phyloP scores from a whole-genome alignment of 2,329 filamentous ascomycete genomes.

The Pseudogymnoascus verrucosus region DNA sequence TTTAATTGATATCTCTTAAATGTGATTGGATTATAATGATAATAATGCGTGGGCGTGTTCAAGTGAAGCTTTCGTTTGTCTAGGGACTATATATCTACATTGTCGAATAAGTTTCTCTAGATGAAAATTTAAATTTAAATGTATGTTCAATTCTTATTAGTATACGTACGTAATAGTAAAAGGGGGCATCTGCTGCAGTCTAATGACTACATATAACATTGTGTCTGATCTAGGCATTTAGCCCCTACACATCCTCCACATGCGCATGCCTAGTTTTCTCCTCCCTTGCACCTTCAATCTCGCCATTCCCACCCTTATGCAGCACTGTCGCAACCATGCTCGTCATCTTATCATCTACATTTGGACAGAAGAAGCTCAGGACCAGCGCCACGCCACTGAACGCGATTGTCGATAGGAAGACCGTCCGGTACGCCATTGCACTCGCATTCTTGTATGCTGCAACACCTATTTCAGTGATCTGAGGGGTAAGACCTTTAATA shows the following conservation, averaged over 20 bases:
- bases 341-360: constrained; percentile 29
- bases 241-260: no score
- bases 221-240: no score
- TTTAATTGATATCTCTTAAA: no score
- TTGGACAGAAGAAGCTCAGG: constrained; percentile 26
- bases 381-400: constrained; percentile 29
- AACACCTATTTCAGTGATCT: constrained; percentile 25
- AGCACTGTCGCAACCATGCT: constrained; percentile 29
- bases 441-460: constrained; percentile 29
- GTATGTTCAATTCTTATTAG: constrained; percentile 30
- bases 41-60: no score
- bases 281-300: constrained; percentile 14
- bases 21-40: no score
- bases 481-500: constrained; percentile 27
- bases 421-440: constrained; percentile 28
- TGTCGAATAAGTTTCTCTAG: no score
- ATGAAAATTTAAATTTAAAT: constrained; percentile 10
- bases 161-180: constrained; percentile 35
- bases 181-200: constrained; percentile 17
- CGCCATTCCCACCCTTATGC: constrained; percentile 24
- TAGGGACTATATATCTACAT: no score
- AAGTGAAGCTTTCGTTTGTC: no score
- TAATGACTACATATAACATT: no score
- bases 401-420: constrained; percentile 30
- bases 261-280: constrained; percentile 27